Conservation (phyloP, 345 rosid species). For the Brassica incana region DNA sequence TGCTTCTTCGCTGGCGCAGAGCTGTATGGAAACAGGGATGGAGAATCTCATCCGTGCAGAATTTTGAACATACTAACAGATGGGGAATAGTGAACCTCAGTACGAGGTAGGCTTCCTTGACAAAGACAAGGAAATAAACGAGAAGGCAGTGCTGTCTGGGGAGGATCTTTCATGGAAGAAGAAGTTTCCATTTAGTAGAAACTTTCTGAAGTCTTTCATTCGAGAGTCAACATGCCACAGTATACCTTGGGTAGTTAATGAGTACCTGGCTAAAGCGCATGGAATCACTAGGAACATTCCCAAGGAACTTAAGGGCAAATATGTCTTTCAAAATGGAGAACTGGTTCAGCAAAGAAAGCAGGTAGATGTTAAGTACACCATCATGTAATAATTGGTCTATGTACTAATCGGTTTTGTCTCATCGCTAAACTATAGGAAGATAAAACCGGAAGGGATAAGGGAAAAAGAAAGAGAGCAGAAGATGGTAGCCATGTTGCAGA, state of each 20-base stretch:
- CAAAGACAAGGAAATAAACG: slow-evolving; percentile 52
- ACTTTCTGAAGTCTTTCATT: slow-evolving; percentile 79
- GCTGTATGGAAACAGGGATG: slow-evolving; percentile 62
- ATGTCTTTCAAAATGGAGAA: slow-evolving; percentile 61
- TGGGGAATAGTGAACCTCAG: slow-evolving; percentile 41
- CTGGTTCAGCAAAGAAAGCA: slow-evolving; percentile 56
- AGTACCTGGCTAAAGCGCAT: slow-evolving; percentile 64
- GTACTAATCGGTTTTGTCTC: slow-evolving; percentile 18
- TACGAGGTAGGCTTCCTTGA: slow-evolving; percentile 80
- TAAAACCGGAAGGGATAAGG: slow-evolving; percentile 46
- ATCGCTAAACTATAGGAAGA: slow-evolving; percentile 47
- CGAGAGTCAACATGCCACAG: slow-evolving; percentile 85
- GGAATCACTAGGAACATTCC: slow-evolving; percentile 68
- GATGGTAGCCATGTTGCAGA: slow-evolving; percentile 46
- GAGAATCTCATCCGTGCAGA: slow-evolving; percentile 61
- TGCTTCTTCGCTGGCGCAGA: slow-evolving; percentile 64
- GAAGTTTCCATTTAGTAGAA: slow-evolving; percentile 75
- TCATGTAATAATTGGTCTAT: slow-evolving; percentile 16
- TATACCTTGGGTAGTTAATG: slow-evolving; percentile 88
- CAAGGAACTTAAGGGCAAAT: slow-evolving; percentile 53
- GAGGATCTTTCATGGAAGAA: slow-evolving; percentile 78
- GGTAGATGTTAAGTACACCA: slow-evolving; percentile 36
- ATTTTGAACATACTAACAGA: slow-evolving; percentile 53
- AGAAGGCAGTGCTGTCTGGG: slow-evolving; percentile 48
- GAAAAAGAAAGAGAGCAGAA: slow-evolving; percentile 62